phyloP scores from a whole-genome alignment of 2,329 filamentous ascomycete genomes.

The Aspergillus sp. region DNA sequence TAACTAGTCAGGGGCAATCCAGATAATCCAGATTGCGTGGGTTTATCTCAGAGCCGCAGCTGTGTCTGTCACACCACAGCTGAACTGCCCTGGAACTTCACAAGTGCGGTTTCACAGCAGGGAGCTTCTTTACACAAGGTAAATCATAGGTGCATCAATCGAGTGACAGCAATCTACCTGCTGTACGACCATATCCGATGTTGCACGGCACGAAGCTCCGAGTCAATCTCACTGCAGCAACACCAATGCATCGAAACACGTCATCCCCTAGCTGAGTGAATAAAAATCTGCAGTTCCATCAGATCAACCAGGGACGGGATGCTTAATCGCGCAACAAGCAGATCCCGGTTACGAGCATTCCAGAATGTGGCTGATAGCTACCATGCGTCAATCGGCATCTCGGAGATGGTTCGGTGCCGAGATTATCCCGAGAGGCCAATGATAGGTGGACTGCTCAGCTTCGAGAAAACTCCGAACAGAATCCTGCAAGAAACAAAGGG shows the following conservation, averaged over 20 bases:
- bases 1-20: no score
- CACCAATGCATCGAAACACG: not conserved
- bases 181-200: no score
- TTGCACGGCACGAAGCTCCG: no score
- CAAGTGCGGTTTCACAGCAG: no score
- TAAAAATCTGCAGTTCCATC: not conserved
- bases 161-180: no score
- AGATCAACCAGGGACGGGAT: not conserved
- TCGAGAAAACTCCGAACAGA: not conserved
- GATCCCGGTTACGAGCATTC: not conserved
- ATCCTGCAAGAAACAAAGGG: not conserved
- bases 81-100: no score
- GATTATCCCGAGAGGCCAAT: not conserved
- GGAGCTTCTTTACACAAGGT: no score
- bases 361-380: not conserved
- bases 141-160: no score
- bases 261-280: not conserved
- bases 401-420: slow-evolving; percentile 5
- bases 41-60: no score
- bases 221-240: not conserved
- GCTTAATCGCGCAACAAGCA: not conserved
- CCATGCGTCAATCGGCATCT: not conserved
- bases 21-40: no score
- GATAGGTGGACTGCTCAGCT: not conserved
- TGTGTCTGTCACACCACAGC: no score